Evolutionary conservation across 495 filamentous ascomycete species (phyloP), one percentile per base, ranked within the genome.

Genomic region (Aspergillus wentii): DNA sequence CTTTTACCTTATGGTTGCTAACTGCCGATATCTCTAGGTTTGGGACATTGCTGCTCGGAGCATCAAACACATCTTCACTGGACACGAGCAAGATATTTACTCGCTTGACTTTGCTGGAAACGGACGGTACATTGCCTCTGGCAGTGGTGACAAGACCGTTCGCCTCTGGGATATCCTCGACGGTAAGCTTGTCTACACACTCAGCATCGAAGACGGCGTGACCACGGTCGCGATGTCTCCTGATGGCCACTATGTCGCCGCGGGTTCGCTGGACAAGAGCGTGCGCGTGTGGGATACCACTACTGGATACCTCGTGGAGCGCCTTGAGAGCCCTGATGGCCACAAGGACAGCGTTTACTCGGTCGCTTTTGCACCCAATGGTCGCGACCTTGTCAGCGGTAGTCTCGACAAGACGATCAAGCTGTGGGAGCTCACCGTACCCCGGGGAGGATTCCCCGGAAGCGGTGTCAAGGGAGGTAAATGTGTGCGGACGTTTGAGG

Each of bases 321-420:
- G 86, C 32, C 75, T 94, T 17, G 88, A 94, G 51, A 88, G 85
- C 17, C 75, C 80, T 5, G 88, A 94, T 46, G 88, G 88, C 18
- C 88, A 94, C 68, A 87, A 88, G 57, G 88, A 94, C 47, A 88
- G 84, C 48, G 88, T 94, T n/a, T 94, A 94, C 54, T 87, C 82
- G 27, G 88, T 94, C 33, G 88, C 88, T 3, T 94, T 94, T 56
- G 86, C 88, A 18, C 88, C 88, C 17, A 89, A 88, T 46, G 86
- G 87, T 33, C 82, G 83, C 40, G 86, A 90, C 48, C 78, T 94
- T 34, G 86, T 94, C 54, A 88, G 84, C 54, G 88, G 88, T 40
- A 88, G 84, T 75, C 68, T 94, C 46, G 88, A 94, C 59, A 91
- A 90, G 74, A 92, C 88, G 3, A 94, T 94, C 69, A 94, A 94